Percentiles rank a stretch among this genome's conserved stretches.
phyloP scores from a whole-genome alignment of 257 asterid genomes.

The Solanum ahanhuiri region DNA sequence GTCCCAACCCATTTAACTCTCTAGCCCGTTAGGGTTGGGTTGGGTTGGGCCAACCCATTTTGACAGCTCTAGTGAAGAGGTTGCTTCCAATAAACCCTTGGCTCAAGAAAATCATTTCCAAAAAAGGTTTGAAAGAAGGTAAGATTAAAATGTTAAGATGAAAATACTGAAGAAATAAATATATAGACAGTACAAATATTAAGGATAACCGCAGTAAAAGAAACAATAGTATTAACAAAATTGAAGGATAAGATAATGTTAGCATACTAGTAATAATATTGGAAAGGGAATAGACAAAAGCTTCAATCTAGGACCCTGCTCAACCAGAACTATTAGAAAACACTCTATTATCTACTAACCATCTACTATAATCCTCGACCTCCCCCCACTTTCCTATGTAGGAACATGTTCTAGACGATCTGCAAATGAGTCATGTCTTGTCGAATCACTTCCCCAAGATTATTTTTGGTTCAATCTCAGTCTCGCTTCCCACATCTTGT shows the following conservation, averaged over 20 bases:
- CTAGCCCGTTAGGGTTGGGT: no score
- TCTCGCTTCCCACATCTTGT: not conserved
- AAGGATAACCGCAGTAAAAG: not conserved
- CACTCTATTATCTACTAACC: not conserved
- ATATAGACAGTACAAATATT: no score
- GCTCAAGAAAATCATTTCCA: no score
- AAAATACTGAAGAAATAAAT: no score
- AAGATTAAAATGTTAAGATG: no score
- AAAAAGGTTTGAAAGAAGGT: no score
- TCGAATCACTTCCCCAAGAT: not conserved
- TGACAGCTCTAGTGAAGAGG: no score
- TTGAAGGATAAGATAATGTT: not conserved
- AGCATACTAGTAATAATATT: not conserved
- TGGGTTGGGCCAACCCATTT: no score
- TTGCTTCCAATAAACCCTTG: no score
- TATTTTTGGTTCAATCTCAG: not conserved
- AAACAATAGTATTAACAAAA: not conserved
- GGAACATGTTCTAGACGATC: no score
- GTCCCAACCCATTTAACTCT: no score
- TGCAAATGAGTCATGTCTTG: not conserved
- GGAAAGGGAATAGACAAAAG: not conserved
- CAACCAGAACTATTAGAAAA: not conserved
- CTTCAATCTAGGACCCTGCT: not conserved
- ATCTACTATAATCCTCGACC: not conserved
- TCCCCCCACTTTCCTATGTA: not conserved